A percentile compares a stretch with the other conserved stretches of the same genome.
Evolutionary conservation across 768 basidiomycete species (phyloP).

Genomic region (Filobasidium floriforme): DNA sequence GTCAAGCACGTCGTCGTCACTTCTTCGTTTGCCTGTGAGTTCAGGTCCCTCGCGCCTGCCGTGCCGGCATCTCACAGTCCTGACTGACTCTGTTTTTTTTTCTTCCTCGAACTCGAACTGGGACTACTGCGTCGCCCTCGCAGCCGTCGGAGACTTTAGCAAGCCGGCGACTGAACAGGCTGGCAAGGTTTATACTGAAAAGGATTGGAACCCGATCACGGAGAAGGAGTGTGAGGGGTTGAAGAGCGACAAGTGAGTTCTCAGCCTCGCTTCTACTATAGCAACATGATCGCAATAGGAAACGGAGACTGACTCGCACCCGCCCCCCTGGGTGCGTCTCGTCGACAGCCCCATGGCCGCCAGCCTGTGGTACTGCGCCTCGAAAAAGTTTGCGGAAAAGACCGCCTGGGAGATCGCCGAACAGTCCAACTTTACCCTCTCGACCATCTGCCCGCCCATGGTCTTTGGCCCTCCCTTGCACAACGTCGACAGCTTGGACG

Average conservation of each 20-base stretch:
- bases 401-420: slow-evolving; percentile 27
- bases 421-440: slow-evolving; percentile 23
- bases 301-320: too few species aligned
- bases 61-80: not conserved
- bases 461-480: slow-evolving; percentile 32
- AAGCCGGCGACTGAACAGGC: slow-evolving; percentile 23
- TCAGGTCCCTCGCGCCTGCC: not conserved
- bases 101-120: slow-evolving; percentile 26
- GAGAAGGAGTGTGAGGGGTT: slow-evolving; percentile 30
- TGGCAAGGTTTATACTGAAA: slow-evolving; percentile 31
- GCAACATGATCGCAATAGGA: too few species aligned
- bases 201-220: slow-evolving; percentile 34
- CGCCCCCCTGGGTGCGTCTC: too few species aligned
- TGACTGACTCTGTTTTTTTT: not conserved
- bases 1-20: slow-evolving; percentile 66
- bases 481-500: slow-evolving; percentile 11
- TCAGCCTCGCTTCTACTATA: not conserved
- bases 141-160: slow-evolving; percentile 26
- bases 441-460: slow-evolving; percentile 30
- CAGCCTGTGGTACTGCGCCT: slow-evolving; percentile 30
- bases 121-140: slow-evolving; percentile 29
- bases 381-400: slow-evolving; percentile 35
- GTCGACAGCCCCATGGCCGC: slow-evolving; percentile 11
- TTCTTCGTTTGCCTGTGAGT: slow-evolving; percentile 51
- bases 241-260: slow-evolving; percentile 26